Evolutionary conservation across 805 yeast species (phyloP), one percentile per base, ranked within the genome.

Genomic region (Yarrowia sp.): DNA sequence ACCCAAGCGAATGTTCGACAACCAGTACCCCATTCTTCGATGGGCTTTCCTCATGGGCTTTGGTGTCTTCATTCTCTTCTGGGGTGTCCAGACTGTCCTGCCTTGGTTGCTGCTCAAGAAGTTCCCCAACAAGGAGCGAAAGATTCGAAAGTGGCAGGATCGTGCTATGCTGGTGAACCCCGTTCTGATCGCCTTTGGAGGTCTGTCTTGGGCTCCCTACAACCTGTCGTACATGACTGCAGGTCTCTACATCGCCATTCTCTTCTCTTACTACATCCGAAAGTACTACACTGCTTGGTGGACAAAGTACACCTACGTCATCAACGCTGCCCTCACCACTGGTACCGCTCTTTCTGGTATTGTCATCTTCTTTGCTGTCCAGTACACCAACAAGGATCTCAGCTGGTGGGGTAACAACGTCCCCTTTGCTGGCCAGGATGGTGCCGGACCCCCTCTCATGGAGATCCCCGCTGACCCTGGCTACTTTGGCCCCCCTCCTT

Each of bases 31-130:
- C 1, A 76, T 81, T 14, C 75, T 87, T 66, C 82, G 83, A 71
- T 86, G 85, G 82, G 83, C 88, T 67, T 86, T 87, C 78, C 76
- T 87, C 32, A 76, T 84, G 64, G 90, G 91, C 14, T 65, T 70
- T 9, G 63, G 63, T 5, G 66, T 33, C 26, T 64, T 58, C 48
- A 22, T 64, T 19, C 62, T 43, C 35, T 64, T 58, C 62, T 64
- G 65, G 65, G 35, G 14, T 11, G 35, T 59, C 40, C 66, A 43
- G 66, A 59, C 49, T 7, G 51, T 58, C n/a, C 8, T 58, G 5
- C 63, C 63, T 6, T 41, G 51, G 52, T 33, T 65, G 17, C 69
- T 75, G 30, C 66, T 68, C 32, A 65, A 65, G 59, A 69, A 66
- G 44, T 52, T 33, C 52, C 69, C 70, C 14, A 52, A 61, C 17